Conservation (phyloP, 495 filamentous ascomycete genomes). For the Penicillium manginii region DNA sequence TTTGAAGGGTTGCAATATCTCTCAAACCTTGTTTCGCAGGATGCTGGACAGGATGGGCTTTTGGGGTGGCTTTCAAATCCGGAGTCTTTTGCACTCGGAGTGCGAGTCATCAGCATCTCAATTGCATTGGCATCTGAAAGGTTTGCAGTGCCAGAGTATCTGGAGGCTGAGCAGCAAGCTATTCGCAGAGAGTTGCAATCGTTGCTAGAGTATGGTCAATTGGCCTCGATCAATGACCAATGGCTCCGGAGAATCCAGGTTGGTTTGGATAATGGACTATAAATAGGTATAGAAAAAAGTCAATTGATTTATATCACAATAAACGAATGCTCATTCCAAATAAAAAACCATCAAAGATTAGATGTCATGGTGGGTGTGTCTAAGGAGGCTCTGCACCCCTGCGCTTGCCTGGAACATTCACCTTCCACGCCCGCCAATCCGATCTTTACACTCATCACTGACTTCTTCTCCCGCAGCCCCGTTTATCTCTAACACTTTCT, state of each 20-base stretch:
- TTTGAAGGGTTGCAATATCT: constrained; percentile 58
- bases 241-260: constrained; percentile 38
- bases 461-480: too few species aligned
- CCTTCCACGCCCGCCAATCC: not conserved
- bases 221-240: constrained; percentile 37
- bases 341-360: too few species aligned
- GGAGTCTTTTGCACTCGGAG: constrained; percentile 69
- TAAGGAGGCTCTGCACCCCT: too few species aligned
- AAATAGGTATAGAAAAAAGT: not conserved
- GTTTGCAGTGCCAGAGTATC: constrained; percentile 32
- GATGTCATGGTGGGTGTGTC: too few species aligned
- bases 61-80: constrained; percentile 76
- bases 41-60: constrained; percentile 57
- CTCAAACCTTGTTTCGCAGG: constrained; percentile 27
- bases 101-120: constrained; percentile 53
- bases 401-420: too few species aligned
- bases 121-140: constrained; percentile 49
- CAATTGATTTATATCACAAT: not conserved
- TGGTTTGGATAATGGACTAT: constrained; percentile 22
- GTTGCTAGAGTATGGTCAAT: constrained; percentile 28
- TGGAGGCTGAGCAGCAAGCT: constrained; percentile 24
- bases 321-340: not conserved
- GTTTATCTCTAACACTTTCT: too few species aligned
- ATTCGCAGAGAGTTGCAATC: constrained; percentile 26
- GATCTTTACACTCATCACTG: not conserved